Conservation (phyloP, 805 yeast genomes). For the Alloascoidea hylecoeti region DNA sequence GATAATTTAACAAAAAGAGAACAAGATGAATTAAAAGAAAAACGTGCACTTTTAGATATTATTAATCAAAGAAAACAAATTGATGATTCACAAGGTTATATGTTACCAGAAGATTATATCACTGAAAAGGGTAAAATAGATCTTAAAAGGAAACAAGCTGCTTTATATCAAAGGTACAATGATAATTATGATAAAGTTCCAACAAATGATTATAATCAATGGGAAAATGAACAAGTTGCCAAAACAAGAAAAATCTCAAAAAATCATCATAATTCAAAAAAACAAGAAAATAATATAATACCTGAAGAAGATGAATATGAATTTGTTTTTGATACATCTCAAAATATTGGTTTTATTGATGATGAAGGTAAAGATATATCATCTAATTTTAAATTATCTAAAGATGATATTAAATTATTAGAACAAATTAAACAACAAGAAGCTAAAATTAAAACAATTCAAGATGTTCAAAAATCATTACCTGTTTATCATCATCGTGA, state of each 20-base stretch:
- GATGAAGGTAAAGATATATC: constrained; percentile 19
- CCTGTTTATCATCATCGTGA: constrained; percentile 63
- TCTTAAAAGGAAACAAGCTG: constrained; percentile 35
- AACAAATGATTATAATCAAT: constrained; percentile 14
- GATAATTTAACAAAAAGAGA: constrained; percentile 31
- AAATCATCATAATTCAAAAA: constrained; percentile 14
- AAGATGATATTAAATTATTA: background rate
- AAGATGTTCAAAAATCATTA: constrained; percentile 35
- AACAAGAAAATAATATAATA: constrained; percentile 26
- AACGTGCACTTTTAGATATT: constrained; percentile 32
- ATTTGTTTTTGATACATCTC: constrained; percentile 60
- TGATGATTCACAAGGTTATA: constrained; percentile 24
- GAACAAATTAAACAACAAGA: constrained; percentile 20
- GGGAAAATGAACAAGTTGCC: constrained; percentile 39
- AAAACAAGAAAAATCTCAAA: constrained; percentile 22
- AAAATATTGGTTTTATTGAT: constrained; percentile 38
- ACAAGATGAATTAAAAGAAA: constrained; percentile 33
- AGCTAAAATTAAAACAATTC: constrained; percentile 17
- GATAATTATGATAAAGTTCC: constrained; percentile 11
- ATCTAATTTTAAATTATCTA: background rate
- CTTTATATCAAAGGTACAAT: constrained; percentile 24
- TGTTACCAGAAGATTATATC: constrained; percentile 43
- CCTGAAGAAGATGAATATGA: constrained; percentile 41
- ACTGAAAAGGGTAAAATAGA: constrained; percentile 39
- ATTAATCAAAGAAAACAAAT: constrained; percentile 25